Percentiles rank a stretch among this genome's conserved stretches.
Evolutionary conservation across 2,329 filamentous ascomycete genomes (phyloP).

Genomic region (Aspergillus costaricaensis): DNA sequence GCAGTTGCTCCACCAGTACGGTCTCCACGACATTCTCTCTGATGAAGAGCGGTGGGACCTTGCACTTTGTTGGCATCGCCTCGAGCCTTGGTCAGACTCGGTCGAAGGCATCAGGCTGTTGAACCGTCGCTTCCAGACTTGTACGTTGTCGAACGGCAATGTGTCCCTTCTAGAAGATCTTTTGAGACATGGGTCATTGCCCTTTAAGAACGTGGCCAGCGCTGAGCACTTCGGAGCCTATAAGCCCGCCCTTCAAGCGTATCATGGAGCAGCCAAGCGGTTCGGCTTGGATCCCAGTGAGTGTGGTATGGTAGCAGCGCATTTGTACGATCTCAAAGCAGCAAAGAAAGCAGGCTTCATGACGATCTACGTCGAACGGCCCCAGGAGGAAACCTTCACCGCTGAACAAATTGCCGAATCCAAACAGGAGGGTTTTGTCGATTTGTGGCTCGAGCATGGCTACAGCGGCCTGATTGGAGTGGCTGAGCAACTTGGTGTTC

Average conservation of each 20-base stretch:
- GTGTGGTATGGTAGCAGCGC: slow-evolving; percentile 76
- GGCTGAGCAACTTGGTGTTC: slow-evolving; percentile 50
- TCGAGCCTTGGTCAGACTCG: slow-evolving; percentile 69
- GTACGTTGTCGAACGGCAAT: slow-evolving; percentile 77
- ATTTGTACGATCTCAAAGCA: slow-evolving; percentile 67
- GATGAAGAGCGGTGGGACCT: slow-evolving; percentile 62
- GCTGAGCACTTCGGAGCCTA: slow-evolving; percentile 73
- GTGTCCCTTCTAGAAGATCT: slow-evolving; percentile 66
- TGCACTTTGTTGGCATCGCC: slow-evolving; percentile 70
- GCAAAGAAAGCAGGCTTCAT: slow-evolving; percentile 66
- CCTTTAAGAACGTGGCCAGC: slow-evolving; percentile 65
- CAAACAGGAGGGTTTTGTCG: slow-evolving; percentile 62
- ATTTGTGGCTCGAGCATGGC: slow-evolving; percentile 59
- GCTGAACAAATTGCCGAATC: slow-evolving; percentile 46
- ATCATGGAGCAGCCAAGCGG: slow-evolving; percentile 65
- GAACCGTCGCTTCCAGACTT: slow-evolving; percentile 59
- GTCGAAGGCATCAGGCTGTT: slow-evolving; percentile 58
- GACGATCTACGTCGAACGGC: slow-evolving; percentile 73
- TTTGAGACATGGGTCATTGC: slow-evolving; percentile 57
- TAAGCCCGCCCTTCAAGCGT: slow-evolving; percentile 70
- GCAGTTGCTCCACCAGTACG: slow-evolving; percentile 58
- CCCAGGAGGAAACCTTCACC: slow-evolving; percentile 64
- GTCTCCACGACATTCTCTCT: slow-evolving; percentile 61
- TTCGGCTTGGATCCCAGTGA: slow-evolving; percentile 60
- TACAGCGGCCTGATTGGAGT: slow-evolving; percentile 57